These are phyloP conservation scores for Magnusiomyces fungicola DNA, from an alignment of 1,139 yeast species.

Conservation along the genomic window DNA sequence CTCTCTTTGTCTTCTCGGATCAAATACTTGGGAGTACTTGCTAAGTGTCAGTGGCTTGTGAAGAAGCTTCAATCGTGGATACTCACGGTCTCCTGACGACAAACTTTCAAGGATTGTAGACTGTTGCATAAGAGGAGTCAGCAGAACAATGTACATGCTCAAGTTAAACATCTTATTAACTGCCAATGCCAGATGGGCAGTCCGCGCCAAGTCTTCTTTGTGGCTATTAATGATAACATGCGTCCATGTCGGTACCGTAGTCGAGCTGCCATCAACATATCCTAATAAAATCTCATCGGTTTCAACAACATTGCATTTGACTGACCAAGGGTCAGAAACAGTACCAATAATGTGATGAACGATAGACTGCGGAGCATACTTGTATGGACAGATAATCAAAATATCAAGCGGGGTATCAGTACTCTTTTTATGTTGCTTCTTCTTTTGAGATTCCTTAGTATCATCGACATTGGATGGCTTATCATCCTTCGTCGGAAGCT, in stretches of 20 bases:
- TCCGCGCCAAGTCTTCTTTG: conserved; percentile 22
- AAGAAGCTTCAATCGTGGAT: conserved; percentile 21
- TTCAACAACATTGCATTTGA: conserved; percentile 19
- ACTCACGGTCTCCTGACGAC: conserved; percentile 10
- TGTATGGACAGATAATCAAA: conserved; percentile 29
- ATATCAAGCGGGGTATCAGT: conserved; percentile 19
- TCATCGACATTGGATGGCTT: conserved; percentile 19
- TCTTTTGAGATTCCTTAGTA: not conserved
- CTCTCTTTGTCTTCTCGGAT: conserved; percentile 23
- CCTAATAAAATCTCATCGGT: conserved; percentile 14
- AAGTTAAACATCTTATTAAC: not conserved
- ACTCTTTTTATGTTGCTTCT: too few relatives aligned
- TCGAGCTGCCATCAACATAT: conserved; percentile 1
- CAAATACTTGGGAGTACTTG: conserved; percentile 27
- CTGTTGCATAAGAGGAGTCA: conserved; percentile 30
- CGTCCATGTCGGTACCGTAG: conserved; percentile 21
- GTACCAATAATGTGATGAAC: conserved; percentile 30
- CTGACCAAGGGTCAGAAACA: conserved; percentile 24
- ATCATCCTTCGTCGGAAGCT: conserved; percentile 26
- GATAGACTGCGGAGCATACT: conserved; percentile 27
- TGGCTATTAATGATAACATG: conserved; percentile 29
- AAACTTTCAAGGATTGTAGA: conserved; percentile 21
- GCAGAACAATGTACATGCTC: conserved; percentile 25
- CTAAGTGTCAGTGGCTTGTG: conserved; percentile 28
- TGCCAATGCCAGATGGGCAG: conserved; percentile 7